Base-by-base conservation (phyloP, 495 filamentous ascomycete genomes). In the Penicillium bovifimosum region DNA sequence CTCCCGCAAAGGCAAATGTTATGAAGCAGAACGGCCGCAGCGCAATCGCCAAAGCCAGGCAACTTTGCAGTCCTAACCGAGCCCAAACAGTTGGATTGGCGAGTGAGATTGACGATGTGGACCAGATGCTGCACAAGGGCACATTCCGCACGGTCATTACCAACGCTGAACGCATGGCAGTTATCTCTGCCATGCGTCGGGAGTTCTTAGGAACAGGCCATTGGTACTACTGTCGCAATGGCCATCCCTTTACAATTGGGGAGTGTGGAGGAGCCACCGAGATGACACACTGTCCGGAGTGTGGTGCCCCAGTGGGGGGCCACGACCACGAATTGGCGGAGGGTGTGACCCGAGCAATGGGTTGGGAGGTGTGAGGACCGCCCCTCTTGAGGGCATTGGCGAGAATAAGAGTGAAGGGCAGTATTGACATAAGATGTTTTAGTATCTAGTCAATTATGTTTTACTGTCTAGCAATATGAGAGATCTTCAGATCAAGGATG, bases 251-350 rank as follows among this genome's bases (percentile, higher is more conserved):
- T 57, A 85, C 85, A 0, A 70, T 88, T 32, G 86, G 86, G 0
- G 80, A 90, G 54, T 91, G 87, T 63, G 88, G 86, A 9, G 80
- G 80, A 73, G 80, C 86, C 0, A 84, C 86, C 77, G 50, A 89
- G 64, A 47, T 54, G 44, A 72, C 84, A 2, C 54, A 57, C 24
- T 91, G 86, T 52, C 86, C 87, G 4, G 77, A 89, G 52, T 90
- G 86, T 58, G 77, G 73, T 9, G 74, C 72, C 3, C 50, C 69
- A 2, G 76, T 90, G 41, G 87, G 85, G 39, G 86, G 86, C 0
- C 40, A 63, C 29, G 1, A 81, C 50, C 82, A 90, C 73, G 36
- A 33, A 24, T 40, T 76, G 61, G 73, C 60, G 9, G 67, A 62
- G 8, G 83, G 83, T 5, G 82, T 87, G 6, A 65, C 39, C 16